Evolutionary conservation across 768 basidiomycete species (phyloP).

Genomic region (Amanita subjunquillea): DNA sequence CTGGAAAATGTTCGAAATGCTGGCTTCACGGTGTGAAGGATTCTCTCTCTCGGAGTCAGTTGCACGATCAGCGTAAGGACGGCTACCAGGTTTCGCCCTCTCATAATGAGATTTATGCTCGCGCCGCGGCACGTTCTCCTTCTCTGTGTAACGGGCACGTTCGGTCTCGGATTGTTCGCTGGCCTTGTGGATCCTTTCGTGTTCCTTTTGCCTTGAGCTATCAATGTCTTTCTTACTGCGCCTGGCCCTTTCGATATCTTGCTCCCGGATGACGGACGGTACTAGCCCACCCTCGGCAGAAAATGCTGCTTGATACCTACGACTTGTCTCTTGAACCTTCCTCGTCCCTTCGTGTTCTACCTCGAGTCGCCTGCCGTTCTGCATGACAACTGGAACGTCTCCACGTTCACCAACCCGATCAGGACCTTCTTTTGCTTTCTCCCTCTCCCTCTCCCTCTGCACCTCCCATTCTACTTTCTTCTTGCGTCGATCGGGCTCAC

Average conservation of each 20-base stretch:
- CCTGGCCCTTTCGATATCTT: neutral
- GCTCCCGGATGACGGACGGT: neutral
- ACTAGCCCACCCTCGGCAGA: neutral
- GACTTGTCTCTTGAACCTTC: conserved; percentile 2
- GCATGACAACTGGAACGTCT: conserved; percentile 8
- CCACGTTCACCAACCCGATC: neutral
- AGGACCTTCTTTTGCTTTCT: neutral
- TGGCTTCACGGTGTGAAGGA: neutral
- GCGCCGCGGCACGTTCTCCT: conserved; percentile 1
- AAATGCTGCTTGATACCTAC: neutral
- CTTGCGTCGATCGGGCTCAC: conserved; percentile 9
- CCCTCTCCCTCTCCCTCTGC: conserved; percentile 10
- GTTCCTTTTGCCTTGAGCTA: neutral
- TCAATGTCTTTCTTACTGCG: neutral
- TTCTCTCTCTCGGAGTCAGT: conserved; percentile 4
- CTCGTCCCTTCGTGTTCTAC: conserved; percentile 6
- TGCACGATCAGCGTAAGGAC: neutral
- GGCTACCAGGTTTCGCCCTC: neutral
- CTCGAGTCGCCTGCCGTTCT: conserved; percentile 5
- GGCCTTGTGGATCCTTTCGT: neutral
- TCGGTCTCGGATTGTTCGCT: neutral
- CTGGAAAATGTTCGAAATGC: neutral
- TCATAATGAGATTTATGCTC: neutral
- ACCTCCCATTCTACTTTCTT: conserved; percentile 8
- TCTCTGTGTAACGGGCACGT: conserved; percentile 1